A percentile compares a stretch with the other conserved stretches of the same genome.
Conservation (phyloP, 2,329 filamentous ascomycete species). For the Scedosporium minutisporum region DNA sequence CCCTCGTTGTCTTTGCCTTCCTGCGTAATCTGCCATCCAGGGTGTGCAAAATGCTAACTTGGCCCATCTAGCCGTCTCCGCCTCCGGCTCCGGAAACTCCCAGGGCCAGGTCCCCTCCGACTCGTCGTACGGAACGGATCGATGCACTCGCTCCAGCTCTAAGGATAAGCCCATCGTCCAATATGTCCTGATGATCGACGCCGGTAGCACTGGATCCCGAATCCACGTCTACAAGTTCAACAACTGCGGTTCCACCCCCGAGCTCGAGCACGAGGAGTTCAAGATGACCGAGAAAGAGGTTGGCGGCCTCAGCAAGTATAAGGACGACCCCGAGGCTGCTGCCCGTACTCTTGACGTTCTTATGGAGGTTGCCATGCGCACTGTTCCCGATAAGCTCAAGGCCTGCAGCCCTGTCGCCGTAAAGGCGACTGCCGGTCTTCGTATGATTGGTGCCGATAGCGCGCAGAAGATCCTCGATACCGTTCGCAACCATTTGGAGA, state of each 20-base stretch:
- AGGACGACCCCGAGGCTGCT: conserved; percentile 74
- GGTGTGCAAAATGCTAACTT: not conserved
- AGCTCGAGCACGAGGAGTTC: conserved; percentile 87
- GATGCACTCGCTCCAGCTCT: conserved; percentile 75
- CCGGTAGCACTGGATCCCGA: conserved; percentile 91
- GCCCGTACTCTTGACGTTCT: conserved; percentile 83
- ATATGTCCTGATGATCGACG: conserved; percentile 98
- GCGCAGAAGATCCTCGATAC: conserved; percentile 77
- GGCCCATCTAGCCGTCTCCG: not conserved
- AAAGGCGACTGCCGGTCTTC: conserved; percentile 90
- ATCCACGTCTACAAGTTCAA: conserved; percentile 98
- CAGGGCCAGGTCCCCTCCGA: conserved; percentile 47
- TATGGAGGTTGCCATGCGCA: conserved; percentile 74
- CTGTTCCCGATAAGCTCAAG: conserved; percentile 80
- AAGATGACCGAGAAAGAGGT: conserved; percentile 83
- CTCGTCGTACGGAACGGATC: conserved; percentile 55
- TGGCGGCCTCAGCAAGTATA: conserved; percentile 80
- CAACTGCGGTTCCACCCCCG: conserved; percentile 89
- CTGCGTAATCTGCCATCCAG: not conserved
- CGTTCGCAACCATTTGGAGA: conserved; percentile 76
- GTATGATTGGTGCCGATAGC: conserved; percentile 72
- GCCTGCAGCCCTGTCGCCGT: conserved; percentile 92
- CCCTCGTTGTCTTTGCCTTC: not conserved
- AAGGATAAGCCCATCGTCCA: conserved; percentile 89
- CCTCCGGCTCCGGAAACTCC: not conserved